phyloP scores from a whole-genome alignment of 192 early-diverging fungal species.

The Coemansia sp. region DNA sequence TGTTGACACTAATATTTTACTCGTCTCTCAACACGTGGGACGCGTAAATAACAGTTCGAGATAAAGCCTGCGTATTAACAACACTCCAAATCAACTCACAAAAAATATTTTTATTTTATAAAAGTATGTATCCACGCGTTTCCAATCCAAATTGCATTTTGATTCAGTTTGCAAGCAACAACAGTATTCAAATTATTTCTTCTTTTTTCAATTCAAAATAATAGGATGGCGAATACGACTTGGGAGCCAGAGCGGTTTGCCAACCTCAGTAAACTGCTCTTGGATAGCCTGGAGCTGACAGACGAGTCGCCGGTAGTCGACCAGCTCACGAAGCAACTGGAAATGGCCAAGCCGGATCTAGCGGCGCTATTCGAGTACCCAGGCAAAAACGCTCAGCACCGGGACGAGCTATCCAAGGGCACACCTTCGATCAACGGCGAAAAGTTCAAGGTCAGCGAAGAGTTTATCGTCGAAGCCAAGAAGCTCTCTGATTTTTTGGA shows the following conservation, averaged over 20 bases:
- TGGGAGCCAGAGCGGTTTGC: slow-evolving; percentile 56
- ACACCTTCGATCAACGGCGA: slow-evolving; percentile 61
- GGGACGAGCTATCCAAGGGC: slow-evolving; percentile 47
- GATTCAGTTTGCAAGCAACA: slow-evolving; percentile 8
- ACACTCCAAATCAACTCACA: slow-evolving; percentile 3
- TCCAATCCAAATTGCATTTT: background rate
- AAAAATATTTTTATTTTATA: slow-evolving; percentile 12
- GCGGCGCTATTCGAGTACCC: slow-evolving; percentile 44
- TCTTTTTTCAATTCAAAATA: background rate
- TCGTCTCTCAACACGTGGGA: background rate
- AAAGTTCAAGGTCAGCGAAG: slow-evolving; percentile 64
- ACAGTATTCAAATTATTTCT: background rate
- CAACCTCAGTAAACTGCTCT: slow-evolving; percentile 45
- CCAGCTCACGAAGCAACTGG: slow-evolving; percentile 42
- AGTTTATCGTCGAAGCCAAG: slow-evolving; percentile 65
- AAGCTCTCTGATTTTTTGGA: slow-evolving; percentile 79
- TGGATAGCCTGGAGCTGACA: slow-evolving; percentile 32
- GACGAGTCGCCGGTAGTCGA: slow-evolving; percentile 43
- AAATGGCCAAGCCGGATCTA: slow-evolving; percentile 41
- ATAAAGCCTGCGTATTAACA: background rate
- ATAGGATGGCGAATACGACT: slow-evolving; percentile 46
- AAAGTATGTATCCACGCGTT: slow-evolving; percentile 7
- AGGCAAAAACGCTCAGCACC: slow-evolving; percentile 43
- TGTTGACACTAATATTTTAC: background rate
- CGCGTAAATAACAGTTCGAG: slow-evolving; percentile 8